Percentiles rank a stretch among this genome's conserved stretches.
Evolutionary conservation across 1,284 basidiomycete genomes (phyloP).

Genomic region (Clitocybe nebularis): DNA sequence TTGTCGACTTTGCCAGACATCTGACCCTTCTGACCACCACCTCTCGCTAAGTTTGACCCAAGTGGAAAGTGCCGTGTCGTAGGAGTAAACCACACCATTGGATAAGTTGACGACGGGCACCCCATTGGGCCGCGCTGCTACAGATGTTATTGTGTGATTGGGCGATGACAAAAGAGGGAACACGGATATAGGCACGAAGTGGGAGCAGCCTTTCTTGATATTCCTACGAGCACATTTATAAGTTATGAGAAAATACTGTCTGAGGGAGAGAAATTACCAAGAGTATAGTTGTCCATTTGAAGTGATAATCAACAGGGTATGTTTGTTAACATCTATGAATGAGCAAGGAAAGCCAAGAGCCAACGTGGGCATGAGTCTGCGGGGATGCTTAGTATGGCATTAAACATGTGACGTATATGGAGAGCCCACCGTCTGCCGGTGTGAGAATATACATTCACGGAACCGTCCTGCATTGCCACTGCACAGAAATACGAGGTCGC

Average conservation of each 20-base stretch:
- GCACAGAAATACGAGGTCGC: constrained; percentile 71
- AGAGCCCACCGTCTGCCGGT: constrained; percentile 68
- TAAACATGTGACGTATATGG: constrained; percentile 10
- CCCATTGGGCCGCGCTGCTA: constrained; percentile 73
- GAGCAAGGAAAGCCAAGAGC: constrained; percentile 70
- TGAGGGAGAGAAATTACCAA: constrained; percentile 49
- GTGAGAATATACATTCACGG: constrained; percentile 73
- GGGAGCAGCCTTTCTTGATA: constrained; percentile 56
- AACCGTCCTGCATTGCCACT: constrained; percentile 73
- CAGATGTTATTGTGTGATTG: constrained; percentile 54
- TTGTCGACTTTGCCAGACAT: constrained; percentile 73
- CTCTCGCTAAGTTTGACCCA: constrained; percentile 76
- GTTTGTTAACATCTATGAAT: constrained; percentile 61
- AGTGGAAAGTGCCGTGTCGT: constrained; percentile 58
- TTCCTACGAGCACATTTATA: constrained; percentile 51
- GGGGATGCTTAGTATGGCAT: constrained; percentile 1
- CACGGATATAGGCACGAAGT: constrained; percentile 66
- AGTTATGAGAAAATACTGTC: neutral
- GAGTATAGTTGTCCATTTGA: constrained; percentile 65
- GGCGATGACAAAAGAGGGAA: constrained; percentile 54
- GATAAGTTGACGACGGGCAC: constrained; percentile 73
- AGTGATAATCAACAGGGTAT: constrained; percentile 71
- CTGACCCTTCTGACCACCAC: constrained; percentile 80
- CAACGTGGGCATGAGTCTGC: constrained; percentile 71
- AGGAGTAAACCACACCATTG: constrained; percentile 72